Base-by-base conservation (phyloP, 2,329 filamentous ascomycete genomes). In the Aureobasidium pullulans region DNA sequence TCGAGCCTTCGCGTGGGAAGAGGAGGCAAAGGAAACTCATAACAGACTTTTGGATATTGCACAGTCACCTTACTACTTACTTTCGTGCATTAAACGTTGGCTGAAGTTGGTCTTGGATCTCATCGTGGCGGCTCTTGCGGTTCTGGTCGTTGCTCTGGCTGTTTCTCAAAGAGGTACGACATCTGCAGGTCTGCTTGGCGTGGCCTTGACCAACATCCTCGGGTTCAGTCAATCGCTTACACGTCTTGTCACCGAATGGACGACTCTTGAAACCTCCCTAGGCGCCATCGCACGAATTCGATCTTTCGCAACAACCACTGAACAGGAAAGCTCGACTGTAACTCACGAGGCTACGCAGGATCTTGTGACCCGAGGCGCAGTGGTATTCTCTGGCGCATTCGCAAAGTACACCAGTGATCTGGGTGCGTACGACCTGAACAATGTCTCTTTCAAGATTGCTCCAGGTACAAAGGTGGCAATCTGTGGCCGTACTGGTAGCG, bases 401-500 rank as follows among this genome's bases (percentile, higher is more conserved):
- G 44, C 44, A 6, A 48, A 34, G 15, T 34, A 48, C n/a, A 48
- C 15, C 9, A 29, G 19, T 11, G 44, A 31, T 15, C 44, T 11
- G 15, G 29, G 44, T 16, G 11, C 44, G 31, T 40, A 31, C 15
- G 76, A 79, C 2, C 71, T 81, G 46, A 69, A 73, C 11, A 66
- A 76, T 15, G 69, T 83, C 31, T 77, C 71, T 9, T 64, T 84
- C 1, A 70, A 70, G 3, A 74, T 84, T 44, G 57, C 70, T 5
- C 64, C 77, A 0, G 80, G 80, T 11, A 72, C 81, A 64, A 76
- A 77, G 64, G 67, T 79, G 16, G 71, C 77, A 2, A 72, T 84
- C 3, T 81, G 78, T 44, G 81, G 82, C 1, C 73, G 81, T 2
- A 84, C 77, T 19, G 81, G 78, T 28, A 81, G 78, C 59, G 79